Base-by-base conservation (phyloP, 2,329 filamentous ascomycete genomes). In the Fusarium lyarnte region DNA sequence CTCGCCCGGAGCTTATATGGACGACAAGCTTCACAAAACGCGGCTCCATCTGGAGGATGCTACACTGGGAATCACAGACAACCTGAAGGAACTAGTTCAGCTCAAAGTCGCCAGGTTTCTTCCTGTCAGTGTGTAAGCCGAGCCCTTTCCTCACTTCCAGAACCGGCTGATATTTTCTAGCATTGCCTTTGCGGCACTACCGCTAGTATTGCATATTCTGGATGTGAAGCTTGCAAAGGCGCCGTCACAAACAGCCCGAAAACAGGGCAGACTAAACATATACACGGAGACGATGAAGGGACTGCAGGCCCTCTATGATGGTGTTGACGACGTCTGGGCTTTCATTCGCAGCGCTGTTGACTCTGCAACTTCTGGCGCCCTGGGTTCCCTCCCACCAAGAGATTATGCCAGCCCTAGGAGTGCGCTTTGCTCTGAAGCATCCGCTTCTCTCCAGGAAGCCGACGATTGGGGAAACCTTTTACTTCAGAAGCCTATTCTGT, bases 61-160 rank as follows among this genome's bases (percentile, higher is more conserved):
- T 13, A 54, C 27, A n/a, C 6, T 58, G 1, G 45, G 65, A 1
- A 69, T 70, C 39, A 70, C 68, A 3, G 60, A 63, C 10, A 72
- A 70, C 21, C n/a, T 70, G 3, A 67, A 68, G 27, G 68, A 70
- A 8, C 36, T 70, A 2, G 58, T 70, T 10, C 49, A 72, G 21
- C 36, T 72, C 1, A 60, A 59, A 29, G 63, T 70, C 12, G 46
- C 53, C 6, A 54, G 8, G 8, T 72, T 63, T 14, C 63, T 72
- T 17, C 69, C 66, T 2, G 33, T 72, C 2, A 72, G 69, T 58
- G 57, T 67, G 69, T 68, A 52, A 52, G 69, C 63, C 6, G 1
- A 38, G 10, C 7, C 21, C 7, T 11, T 21, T 16, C 19, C 19
- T n/a, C 9, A 16, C 3, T 13, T 0, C 9, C 4, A 46, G 4